Conservation (phyloP, 352 stramenopile species). For the Globisporangium lucens region DNA sequence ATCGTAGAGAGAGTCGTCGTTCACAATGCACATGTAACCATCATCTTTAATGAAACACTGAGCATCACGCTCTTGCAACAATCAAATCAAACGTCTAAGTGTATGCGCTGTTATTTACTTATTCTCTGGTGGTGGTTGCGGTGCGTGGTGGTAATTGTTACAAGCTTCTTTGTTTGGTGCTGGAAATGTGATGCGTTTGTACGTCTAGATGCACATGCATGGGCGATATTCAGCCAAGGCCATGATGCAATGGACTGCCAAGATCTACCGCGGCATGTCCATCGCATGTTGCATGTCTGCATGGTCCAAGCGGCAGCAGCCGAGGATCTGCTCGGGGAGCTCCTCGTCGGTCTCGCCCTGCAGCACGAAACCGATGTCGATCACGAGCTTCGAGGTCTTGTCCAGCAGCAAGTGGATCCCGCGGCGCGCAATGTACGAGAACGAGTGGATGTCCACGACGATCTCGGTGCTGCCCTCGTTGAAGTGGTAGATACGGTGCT, state of each 20-base stretch:
- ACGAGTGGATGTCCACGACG: conserved; percentile 78
- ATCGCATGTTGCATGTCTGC: conserved; percentile 65
- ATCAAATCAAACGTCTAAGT: neutral
- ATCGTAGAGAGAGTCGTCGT: neutral
- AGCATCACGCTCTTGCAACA: neutral
- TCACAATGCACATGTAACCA: neutral
- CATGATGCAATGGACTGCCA: neutral
- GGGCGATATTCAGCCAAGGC: neutral
- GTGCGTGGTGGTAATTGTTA: neutral
- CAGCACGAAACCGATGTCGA: conserved; percentile 86
- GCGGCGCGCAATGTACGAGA: conserved; percentile 80
- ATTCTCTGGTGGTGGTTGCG: neutral
- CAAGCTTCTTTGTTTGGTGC: neutral
- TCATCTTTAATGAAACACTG: neutral
- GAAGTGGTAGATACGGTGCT: conserved; percentile 85
- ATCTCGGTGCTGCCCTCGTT: conserved; percentile 63
- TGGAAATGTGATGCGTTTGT: neutral
- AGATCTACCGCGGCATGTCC: conserved; percentile 36
- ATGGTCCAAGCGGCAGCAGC: conserved; percentile 76
- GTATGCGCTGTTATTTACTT: neutral
- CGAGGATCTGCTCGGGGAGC: conserved; percentile 82
- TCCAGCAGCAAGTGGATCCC: conserved; percentile 78
- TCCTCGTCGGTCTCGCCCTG: conserved; percentile 87
- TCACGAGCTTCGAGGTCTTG: conserved; percentile 76
- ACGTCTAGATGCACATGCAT: neutral